phyloP scores from a whole-genome alignment of 805 yeast genomes.

The Suhomyces vadensis region DNA sequence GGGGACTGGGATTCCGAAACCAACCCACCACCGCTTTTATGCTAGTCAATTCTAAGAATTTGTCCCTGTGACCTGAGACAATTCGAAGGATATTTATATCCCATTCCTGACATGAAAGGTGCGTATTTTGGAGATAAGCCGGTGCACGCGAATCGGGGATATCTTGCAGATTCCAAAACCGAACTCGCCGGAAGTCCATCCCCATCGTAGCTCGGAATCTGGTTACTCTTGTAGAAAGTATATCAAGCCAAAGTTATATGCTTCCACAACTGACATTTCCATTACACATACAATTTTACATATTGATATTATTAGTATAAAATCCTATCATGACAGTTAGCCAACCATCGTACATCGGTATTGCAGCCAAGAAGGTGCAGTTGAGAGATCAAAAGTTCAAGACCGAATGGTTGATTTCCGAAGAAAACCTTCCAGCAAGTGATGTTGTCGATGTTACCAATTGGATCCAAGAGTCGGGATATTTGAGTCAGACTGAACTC shows the following conservation, averaged over 20 bases:
- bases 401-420: conserved; percentile 46
- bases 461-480: conserved; percentile 39
- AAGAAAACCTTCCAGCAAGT: conserved; percentile 29
- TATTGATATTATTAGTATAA: too few species aligned
- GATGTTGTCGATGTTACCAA: conserved; percentile 37
- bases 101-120: conserved; percentile 1
- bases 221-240: too few species aligned
- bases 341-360: conserved; percentile 29
- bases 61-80: conserved; percentile 10
- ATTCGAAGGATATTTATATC: conserved; percentile 4
- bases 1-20: background rate
- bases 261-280: too few species aligned
- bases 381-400: conserved; percentile 45
- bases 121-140: background rate
- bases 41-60: too few species aligned
- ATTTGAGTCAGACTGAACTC: conserved; percentile 32
- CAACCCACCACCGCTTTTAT: too few species aligned
- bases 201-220: too few species aligned
- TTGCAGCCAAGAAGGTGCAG: conserved; percentile 42
- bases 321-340: conserved; percentile 8
- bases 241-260: too few species aligned
- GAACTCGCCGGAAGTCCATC: too few species aligned
- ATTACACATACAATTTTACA: too few species aligned
- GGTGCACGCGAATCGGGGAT: too few species aligned
- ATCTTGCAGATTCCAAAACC: too few species aligned